Percentiles rank a stretch among this genome's conserved stretches.
These are phyloP conservation scores for Calcarisporium arbuscula DNA, from an alignment of 2,329 filamentous ascomycete species.

Conservation along the genomic window DNA sequence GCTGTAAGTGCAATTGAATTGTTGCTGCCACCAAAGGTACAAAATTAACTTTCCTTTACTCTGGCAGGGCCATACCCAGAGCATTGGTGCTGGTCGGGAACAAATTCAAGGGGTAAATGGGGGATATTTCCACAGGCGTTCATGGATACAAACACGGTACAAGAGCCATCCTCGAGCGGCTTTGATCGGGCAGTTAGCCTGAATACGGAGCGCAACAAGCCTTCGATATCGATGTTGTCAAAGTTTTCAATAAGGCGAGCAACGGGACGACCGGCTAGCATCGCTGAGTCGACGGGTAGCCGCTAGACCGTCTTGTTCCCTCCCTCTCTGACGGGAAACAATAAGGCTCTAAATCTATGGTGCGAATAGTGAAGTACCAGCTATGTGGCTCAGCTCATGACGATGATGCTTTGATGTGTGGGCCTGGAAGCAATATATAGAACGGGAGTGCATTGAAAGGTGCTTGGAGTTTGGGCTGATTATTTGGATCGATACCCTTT, in stretches of 20 bases:
- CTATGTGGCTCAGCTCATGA: too few relatives aligned
- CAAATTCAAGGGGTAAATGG: slow-evolving; percentile 44
- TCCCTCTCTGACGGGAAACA: neutral
- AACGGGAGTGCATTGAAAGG: too few relatives aligned
- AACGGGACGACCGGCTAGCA: slow-evolving; percentile 23
- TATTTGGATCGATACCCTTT: too few relatives aligned
- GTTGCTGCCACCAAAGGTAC: too few relatives aligned
- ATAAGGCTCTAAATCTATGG: too few relatives aligned
- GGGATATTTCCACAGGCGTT: slow-evolving; percentile 48
- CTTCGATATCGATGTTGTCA: slow-evolving; percentile 25
- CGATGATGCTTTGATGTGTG: too few relatives aligned
- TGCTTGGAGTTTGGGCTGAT: too few relatives aligned
- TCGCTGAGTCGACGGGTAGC: slow-evolving; percentile 26
- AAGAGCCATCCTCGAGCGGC: slow-evolving; percentile 23
- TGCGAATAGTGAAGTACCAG: too few relatives aligned
- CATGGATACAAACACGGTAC: slow-evolving; percentile 39
- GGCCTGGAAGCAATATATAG: too few relatives aligned
- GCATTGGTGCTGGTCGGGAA: slow-evolving; percentile 52
- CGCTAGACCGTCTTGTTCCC: slow-evolving; percentile 16
- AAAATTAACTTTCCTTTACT: too few relatives aligned
- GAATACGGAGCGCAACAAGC: slow-evolving; percentile 28
- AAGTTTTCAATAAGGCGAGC: slow-evolving; percentile 26
- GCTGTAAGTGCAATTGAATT: slow-evolving; percentile 33
- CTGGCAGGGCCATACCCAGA: slow-evolving; percentile 39
- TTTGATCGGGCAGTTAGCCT: slow-evolving; percentile 23